Evolutionary conservation across 768 basidiomycete genomes (phyloP), one percentile per base, ranked within the genome.

Genomic region (Lenzites betulinus): DNA sequence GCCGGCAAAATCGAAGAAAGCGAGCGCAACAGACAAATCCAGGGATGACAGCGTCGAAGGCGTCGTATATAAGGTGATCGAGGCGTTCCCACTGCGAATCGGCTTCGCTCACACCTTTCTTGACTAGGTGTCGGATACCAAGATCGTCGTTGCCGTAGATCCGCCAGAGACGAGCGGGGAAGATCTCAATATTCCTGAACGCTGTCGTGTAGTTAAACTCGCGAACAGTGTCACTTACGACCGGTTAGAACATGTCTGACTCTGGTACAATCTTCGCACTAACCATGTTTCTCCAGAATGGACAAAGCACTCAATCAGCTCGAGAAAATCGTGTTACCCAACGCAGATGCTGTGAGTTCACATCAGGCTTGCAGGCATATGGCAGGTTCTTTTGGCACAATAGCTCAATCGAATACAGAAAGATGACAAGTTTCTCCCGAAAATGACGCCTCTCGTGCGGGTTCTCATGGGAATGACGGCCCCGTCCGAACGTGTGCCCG

Each of bases 191-290:
- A 71, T 97, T 0, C 92, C 94, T 7, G 93, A 95, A 67, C 81
- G 90, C 51, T 92, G 93, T 74, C 81, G 92, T 18, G 76, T 95
- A 51, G 71, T 98, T 52, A 98, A 98, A 70, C 79, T 96, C 2
- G 94, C 94, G 13, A 98, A 98, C 66, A 93, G 88, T 55, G 86
- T 92, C 16, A 98, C 95, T 0, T 95, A 91, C 70, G 93, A 95
- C 67, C 82, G 95, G 91, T 85, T n/a, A n/a, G 70, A 43, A 33
- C 30, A 33, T 5, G 30, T 33, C 11, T 33, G 62, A 38, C 36
- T 13, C 22, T 13, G 23, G n/a, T 13, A 18, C 44, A 12, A 51
- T 11, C 28, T 8, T 4, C 25, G n/a, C 11, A 13, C 28, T 7
- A 3, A 15, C 18, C 28, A 20, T 13, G 15, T 28, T 11, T 4